A percentile compares a stretch with the other conserved stretches of the same genome.
Conservation (phyloP, 2,329 filamentous ascomycete genomes). For the Ascochyta clinopodiicola region DNA sequence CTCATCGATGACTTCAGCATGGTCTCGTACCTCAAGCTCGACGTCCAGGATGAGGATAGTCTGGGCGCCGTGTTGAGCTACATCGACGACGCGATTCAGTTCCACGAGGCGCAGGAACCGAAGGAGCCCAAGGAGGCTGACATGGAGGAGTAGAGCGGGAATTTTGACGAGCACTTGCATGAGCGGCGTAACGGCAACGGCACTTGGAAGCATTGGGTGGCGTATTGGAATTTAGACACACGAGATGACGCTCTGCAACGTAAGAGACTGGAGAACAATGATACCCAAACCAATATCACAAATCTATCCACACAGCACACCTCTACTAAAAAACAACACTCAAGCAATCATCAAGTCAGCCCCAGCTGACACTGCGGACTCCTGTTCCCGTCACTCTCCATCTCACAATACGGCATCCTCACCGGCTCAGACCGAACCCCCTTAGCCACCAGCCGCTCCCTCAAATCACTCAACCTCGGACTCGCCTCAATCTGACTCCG, state of each 20-base stretch:
- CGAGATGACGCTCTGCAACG: neutral
- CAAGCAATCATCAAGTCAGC: conserved; percentile 1
- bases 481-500: conserved; percentile 73
- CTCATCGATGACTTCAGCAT: conserved; percentile 98
- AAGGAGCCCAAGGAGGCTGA: conserved; percentile 69
- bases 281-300: conserved; percentile 12
- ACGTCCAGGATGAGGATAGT: conserved; percentile 91
- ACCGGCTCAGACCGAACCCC: conserved; percentile 71
- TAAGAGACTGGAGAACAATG: conserved; percentile 3
- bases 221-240: neutral
- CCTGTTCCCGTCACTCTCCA: conserved; percentile 55
- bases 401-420: conserved; percentile 76
- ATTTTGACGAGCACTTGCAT: conserved; percentile 8
- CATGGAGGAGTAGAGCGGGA: conserved; percentile 10
- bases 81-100: conserved; percentile 94
- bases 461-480: conserved; percentile 74
- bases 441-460: conserved; percentile 74
- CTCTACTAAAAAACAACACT: neutral
- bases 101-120: conserved; percentile 90
- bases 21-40: conserved; percentile 91
- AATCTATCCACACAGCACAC: neutral
- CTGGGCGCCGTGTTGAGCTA: conserved; percentile 84
- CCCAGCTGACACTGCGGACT: conserved; percentile 32
- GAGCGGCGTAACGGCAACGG: conserved; percentile 10
- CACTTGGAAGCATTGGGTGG: conserved; percentile 13